Evolutionary conservation across 768 basidiomycete genomes (phyloP), one percentile per base, ranked within the genome.

Genomic region (Suillus occidentalis): DNA sequence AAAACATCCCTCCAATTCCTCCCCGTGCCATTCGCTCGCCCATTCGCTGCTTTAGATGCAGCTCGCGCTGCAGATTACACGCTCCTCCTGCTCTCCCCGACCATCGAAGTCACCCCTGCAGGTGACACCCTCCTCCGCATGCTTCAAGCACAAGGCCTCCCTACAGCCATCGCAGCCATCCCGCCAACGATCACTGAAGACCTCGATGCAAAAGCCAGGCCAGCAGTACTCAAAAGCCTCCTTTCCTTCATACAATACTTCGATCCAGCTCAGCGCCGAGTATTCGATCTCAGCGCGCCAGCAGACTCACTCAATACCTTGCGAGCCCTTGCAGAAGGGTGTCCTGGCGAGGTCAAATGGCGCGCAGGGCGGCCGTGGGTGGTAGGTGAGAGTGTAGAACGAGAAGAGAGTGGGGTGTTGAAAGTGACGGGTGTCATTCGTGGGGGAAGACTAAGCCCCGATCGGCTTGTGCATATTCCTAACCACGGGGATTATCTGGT

Each of bases 181-280:
- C 81, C 89, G 20, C 83, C 89, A 7, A 80, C 85, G 63, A 66
- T 78, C 14, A 70, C 79, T 4, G 75, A 83, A 53, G 68, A 79
- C 2, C 75, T 86, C 49, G 90, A 89, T 63, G 69, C 78, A 6
- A 94, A 94, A 77, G 78, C 85, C 39, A 87, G 86, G 37, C 71
- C 86, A 2, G 86, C 85, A 20, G 84, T 95, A 56, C 78, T 94
- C 63, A 95, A 94, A 78, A 97, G 95, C 1, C 82, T 98, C 6
- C 84, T 97, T 10, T 97, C 95, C 12, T 99, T 98, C 81, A 88
- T 96, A 64, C 89, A 90, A 68, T 98, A 98, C 78, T 99, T 99
- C 76, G 92, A 93, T 65, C 97, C 97, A 2, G 82, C 84, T 28
- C 90, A 95, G 71, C 79, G 83, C 9, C 84, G 89, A 40, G 83